phyloP scores from a whole-genome alignment of 73 alveolate genomes.

The Durusdinium trenchii region DNA sequence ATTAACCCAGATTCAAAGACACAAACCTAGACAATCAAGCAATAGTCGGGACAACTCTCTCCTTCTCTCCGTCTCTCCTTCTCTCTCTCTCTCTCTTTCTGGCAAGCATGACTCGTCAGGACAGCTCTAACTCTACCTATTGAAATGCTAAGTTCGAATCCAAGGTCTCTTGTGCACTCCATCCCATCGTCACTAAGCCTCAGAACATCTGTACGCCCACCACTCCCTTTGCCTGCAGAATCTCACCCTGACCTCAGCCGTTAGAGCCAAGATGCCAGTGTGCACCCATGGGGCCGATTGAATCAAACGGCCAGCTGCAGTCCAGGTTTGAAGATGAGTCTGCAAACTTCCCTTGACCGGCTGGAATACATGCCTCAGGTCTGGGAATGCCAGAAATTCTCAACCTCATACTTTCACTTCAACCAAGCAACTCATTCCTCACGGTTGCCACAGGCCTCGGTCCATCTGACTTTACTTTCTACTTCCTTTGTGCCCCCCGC shows the following conservation, averaged over 20 bases:
- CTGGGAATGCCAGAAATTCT: not conserved
- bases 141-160: too few relatives aligned
- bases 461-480: not conserved
- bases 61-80: not conserved
- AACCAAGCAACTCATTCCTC: constrained; percentile 53
- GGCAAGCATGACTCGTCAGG: too few relatives aligned
- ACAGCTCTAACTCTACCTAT: too few relatives aligned
- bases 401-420: not conserved
- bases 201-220: not conserved
- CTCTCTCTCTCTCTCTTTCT: too few relatives aligned
- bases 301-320: constrained; percentile 84
- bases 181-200: constrained; percentile 90
- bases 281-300: constrained; percentile 81
- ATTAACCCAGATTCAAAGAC: constrained; percentile 80
- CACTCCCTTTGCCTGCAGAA: not conserved
- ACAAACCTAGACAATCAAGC: constrained; percentile 17
- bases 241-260: not conserved
- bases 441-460: constrained; percentile 93
- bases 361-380: constrained; percentile 78
- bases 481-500: not conserved
- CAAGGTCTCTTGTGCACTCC: constrained; percentile 91
- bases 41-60: not conserved
- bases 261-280: constrained; percentile 41
- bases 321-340: constrained; percentile 86
- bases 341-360: constrained; percentile 82